Evolutionary conservation across 768 basidiomycete species (phyloP).

Genomic region (Lentinus brumalis): DNA sequence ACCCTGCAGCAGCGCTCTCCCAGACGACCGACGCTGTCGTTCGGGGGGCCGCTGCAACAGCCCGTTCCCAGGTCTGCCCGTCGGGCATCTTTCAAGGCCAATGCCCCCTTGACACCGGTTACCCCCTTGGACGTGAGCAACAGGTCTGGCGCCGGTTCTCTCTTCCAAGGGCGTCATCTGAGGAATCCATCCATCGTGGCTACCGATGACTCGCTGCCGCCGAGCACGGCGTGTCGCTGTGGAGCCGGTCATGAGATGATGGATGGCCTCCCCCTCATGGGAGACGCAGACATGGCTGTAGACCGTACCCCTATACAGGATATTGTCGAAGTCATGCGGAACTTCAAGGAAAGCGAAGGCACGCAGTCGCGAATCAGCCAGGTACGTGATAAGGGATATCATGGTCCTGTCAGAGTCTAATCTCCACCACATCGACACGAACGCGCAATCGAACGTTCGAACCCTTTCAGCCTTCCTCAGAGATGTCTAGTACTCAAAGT

Average conservation of each 20-base stretch:
- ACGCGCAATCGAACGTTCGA: background rate
- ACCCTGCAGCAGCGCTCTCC: conserved; percentile 14
- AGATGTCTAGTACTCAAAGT: background rate
- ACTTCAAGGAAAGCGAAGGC: conserved; percentile 1
- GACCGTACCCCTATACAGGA: conserved; percentile 6
- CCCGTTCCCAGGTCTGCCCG: background rate
- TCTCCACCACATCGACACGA: background rate
- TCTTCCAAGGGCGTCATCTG: conserved; percentile 4
- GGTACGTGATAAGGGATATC: conserved; percentile 1
- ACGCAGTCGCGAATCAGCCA: background rate
- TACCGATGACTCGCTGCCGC: background rate
- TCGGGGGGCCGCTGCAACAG: conserved; percentile 8
- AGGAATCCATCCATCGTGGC: conserved; percentile 3
- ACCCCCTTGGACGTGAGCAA: background rate
- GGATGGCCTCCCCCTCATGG: background rate
- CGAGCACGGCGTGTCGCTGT: background rate
- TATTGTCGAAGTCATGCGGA: conserved; percentile 7
- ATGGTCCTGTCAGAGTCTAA: background rate
- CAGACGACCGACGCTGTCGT: conserved; percentile 6
- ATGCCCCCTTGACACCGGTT: background rate
- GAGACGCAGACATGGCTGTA: background rate
- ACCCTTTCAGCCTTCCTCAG: background rate
- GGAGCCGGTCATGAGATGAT: background rate
- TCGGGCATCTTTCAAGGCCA: conserved; percentile 3
- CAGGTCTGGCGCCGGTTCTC: background rate